A percentile compares a stretch with the other conserved stretches of the same genome.
Evolutionary conservation across 148 eudicot species (phyloP).

Genomic region (Amaranthus palmeri): DNA sequence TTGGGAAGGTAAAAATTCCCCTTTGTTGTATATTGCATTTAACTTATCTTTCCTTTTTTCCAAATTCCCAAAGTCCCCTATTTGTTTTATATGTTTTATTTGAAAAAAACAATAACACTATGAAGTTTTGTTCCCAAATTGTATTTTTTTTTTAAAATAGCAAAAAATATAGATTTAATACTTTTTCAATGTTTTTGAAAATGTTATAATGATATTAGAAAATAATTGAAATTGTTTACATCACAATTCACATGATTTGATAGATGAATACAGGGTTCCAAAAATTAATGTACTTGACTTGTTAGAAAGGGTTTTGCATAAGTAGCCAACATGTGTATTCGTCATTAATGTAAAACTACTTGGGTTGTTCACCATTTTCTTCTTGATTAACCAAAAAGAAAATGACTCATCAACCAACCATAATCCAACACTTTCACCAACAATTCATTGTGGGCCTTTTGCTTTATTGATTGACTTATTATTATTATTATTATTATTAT

Average conservation of each 20-base stretch:
- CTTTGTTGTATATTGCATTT: background rate
- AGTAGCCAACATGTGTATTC: slow-evolving; percentile 7
- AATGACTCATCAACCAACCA: slow-evolving; percentile 9
- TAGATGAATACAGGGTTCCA: background rate
- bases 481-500: too few relatives aligned
- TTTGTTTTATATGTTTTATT: background rate
- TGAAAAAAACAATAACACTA: background rate
- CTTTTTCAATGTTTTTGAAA: too few relatives aligned
- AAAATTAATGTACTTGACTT: background rate
- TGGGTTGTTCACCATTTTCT: background rate
- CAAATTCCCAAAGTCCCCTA: background rate
- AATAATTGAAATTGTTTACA: background rate
- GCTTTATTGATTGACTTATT: background rate
- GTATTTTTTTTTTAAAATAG: too few relatives aligned
- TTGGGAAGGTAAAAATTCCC: background rate
- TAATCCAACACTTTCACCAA: slow-evolving; percentile 1
- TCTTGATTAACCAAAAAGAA: slow-evolving; percentile 11
- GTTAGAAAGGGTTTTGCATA: slow-evolving; percentile 6
- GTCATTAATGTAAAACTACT: background rate
- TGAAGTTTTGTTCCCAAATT: too few relatives aligned
- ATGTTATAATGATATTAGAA: background rate
- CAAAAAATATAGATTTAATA: too few relatives aligned
- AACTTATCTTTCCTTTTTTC: background rate
- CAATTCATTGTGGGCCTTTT: slow-evolving; percentile 6
- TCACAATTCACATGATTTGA: background rate